Evolutionary conservation across 106 monocot species (phyloP).

Genomic region (Iris macrosiphon): DNA sequence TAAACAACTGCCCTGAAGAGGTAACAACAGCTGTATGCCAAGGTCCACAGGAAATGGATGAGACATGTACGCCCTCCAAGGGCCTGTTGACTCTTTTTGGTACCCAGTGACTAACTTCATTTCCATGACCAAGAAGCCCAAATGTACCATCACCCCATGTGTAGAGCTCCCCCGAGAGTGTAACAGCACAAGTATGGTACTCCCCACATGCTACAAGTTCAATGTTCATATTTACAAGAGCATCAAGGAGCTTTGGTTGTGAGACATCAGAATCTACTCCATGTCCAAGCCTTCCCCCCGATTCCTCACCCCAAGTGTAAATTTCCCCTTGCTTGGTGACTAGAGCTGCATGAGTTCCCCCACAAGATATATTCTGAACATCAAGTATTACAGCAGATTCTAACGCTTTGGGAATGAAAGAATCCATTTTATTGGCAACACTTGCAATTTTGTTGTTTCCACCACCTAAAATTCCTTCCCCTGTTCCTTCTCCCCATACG

Average conservation of each 20-base stretch:
- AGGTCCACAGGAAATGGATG: constrained; percentile 72
- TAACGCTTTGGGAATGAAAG: constrained; percentile 76
- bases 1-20: constrained; percentile 67
- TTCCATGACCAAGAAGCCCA: constrained; percentile 69
- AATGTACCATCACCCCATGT: constrained; percentile 79
- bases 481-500: constrained; percentile 97
- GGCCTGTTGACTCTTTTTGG: constrained; percentile 71
- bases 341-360: constrained; percentile 73
- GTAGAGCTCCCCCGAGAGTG: constrained; percentile 69
- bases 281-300: constrained; percentile 91
- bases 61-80: constrained; percentile 67
- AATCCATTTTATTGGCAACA: constrained; percentile 58
- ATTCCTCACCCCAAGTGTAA: constrained; percentile 95
- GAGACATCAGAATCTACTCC: constrained; percentile 86
- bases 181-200: constrained; percentile 75
- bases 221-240: constrained; percentile 71
- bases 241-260: constrained; percentile 87
- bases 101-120: constrained; percentile 61
- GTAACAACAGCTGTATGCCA: constrained; percentile 85
- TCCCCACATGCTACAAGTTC: constrained; percentile 94
- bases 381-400: constrained; percentile 95
- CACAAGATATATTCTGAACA: constrained; percentile 88
- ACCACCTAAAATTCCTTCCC: constrained; percentile 82
- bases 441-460: constrained; percentile 45
- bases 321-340: constrained; percentile 97